These are phyloP conservation scores for Lactarius hatsudake DNA, from an alignment of 768 basidiomycete species.

Conservation along the genomic window DNA sequence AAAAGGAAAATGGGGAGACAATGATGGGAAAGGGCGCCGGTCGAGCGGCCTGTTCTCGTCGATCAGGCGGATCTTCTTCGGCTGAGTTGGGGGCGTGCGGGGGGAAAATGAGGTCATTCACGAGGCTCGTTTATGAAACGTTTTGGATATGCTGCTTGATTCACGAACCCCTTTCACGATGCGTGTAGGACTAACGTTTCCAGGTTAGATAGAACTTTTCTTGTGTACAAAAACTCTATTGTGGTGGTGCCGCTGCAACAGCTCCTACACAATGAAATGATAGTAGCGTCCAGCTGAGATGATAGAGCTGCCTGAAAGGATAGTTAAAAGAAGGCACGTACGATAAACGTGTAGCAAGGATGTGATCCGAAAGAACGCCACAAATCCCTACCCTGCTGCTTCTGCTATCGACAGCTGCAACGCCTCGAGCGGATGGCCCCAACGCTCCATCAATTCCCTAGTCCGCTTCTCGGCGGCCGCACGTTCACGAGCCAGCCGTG, in stretches of 20 bases:
- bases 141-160: neutral
- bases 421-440: slow-evolving; percentile 23
- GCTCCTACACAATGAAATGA: neutral
- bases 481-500: slow-evolving; percentile 19
- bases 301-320: neutral
- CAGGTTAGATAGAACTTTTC: neutral
- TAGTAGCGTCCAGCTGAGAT: neutral
- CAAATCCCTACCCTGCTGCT: neutral
- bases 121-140: neutral
- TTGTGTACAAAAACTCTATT: neutral
- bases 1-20: neutral
- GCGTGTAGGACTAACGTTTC: neutral
- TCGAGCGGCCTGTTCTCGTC: slow-evolving; percentile 16
- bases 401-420: neutral
- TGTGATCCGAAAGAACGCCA: neutral
- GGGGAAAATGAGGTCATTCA: neutral
- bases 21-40: neutral
- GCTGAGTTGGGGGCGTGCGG: neutral
- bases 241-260: neutral
- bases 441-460: slow-evolving; percentile 7
- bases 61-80: slow-evolving; percentile 12
- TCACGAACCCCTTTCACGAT: neutral
- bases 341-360: neutral
- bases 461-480: slow-evolving; percentile 18
- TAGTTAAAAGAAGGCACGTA: neutral